Base-by-base conservation (phyloP, 2,329 filamentous ascomycete genomes). In the Colletotrichum salicis region DNA sequence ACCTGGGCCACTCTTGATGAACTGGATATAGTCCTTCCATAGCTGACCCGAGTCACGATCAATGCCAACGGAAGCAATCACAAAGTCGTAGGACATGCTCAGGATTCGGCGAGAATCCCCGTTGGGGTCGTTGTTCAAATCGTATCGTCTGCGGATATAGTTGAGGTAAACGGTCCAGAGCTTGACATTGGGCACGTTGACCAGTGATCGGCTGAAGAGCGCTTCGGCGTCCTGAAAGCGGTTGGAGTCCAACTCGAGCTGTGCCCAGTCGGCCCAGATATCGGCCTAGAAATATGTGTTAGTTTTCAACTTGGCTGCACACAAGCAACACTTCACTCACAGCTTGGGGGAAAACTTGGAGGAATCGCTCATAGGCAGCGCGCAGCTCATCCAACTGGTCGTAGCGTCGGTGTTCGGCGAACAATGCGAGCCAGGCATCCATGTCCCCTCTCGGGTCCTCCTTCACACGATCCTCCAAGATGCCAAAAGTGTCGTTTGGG, bases 91-190 rank as follows among this genome's bases (percentile, higher is more conserved):
- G 3, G 95, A 94, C 74, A 94, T 92, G 24, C 91, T 92, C 67
- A 99, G 92, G 8, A 92, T 93, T 74, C 90, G 89, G 72, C 96
- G 93, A 59, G 94, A 93, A 75, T 91, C 86, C 24, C 94, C 94
- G 48, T 89, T 90, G 1, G 92, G 86, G 79, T 98, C 96, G 77
- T 93, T 94, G 65, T 79, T 85, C 71, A 98, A 85, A 75, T 97
- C 96, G 81, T 98, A 96, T 74, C 94, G 90, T 59, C 96, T 93
- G 64, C 96, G 94, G 74, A 98, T 94, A 80, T 98, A 98, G 82
- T 98, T 95, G 73, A 99, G 90, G 80, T 99, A 99, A 37, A 95
- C 89, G 7, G 93, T 94, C 94, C 95, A 99, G 24, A 99, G 88
- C 73, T 93, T 90, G 51, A 98, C 92, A 79, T 96, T 94, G 12